Percentiles rank a stretch among this genome's conserved stretches.
Conservation (phyloP, 108 stramenopile species). For the Cyclotella atomus region DNA sequence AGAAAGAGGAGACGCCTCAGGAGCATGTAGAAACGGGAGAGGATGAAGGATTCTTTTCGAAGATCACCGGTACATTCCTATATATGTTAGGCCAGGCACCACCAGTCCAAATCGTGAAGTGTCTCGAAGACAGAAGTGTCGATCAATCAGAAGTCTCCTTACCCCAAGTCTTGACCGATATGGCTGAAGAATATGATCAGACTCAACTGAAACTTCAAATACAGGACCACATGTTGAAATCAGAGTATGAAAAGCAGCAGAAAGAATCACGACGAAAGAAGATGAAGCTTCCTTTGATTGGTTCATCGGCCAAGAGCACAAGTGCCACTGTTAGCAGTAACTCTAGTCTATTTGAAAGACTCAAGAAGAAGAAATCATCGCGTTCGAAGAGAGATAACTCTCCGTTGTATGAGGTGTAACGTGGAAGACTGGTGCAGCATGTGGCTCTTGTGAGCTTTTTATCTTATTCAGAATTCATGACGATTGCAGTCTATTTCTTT, state of each 20-base stretch:
- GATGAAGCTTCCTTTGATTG: not conserved
- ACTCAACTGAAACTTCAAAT: not conserved
- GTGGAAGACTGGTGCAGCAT: not conserved
- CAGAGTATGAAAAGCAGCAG: not conserved
- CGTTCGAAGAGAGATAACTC: not conserved
- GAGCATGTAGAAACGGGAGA: not conserved
- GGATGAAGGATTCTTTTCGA: not conserved
- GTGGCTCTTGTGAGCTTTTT: not conserved
- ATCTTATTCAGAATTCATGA: not conserved
- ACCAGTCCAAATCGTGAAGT: not conserved
- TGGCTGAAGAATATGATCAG: slow-evolving; percentile 15
- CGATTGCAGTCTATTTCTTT: not conserved
- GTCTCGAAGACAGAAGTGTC: slow-evolving; percentile 3
- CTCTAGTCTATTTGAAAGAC: not conserved
- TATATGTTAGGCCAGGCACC: slow-evolving; percentile 16
- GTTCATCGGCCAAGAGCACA: not conserved
- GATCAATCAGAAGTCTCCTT: slow-evolving; percentile 11
- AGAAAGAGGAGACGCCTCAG: not conserved
- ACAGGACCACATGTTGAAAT: not conserved
- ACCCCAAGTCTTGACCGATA: slow-evolving; percentile 15
- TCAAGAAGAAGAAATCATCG: not conserved
- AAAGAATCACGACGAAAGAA: slow-evolving; percentile 8
- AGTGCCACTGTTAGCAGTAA: slow-evolving; percentile 1
- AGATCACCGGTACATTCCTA: not conserved
- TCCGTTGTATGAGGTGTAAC: not conserved